Conservation (phyloP, 1,284 basidiomycete genomes). For the Phaffia rhodozyma region DNA sequence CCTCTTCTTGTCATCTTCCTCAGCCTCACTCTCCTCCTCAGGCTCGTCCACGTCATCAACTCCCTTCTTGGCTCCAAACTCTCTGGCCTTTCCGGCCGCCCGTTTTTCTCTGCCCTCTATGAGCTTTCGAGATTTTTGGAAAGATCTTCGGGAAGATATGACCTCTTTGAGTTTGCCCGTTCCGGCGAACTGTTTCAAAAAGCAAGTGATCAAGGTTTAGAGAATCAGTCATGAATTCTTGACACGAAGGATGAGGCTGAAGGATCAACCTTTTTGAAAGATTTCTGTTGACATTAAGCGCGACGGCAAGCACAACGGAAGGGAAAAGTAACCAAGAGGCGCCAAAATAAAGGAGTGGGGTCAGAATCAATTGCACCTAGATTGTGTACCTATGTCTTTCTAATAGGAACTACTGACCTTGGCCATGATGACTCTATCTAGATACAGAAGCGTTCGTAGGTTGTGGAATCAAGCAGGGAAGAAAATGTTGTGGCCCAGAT, state of each 20-base stretch:
- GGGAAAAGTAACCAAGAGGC: neutral
- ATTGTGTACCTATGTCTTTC: no score
- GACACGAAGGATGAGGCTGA: neutral
- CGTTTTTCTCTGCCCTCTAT: slow-evolving; percentile 43
- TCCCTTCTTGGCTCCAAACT: slow-evolving; percentile 34
- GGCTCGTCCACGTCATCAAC: slow-evolving; percentile 39
- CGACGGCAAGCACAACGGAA: neutral
- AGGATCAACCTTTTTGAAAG: slow-evolving; percentile 15
- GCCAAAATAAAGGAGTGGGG: no score
- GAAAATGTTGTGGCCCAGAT: no score
- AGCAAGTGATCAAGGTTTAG: neutral
- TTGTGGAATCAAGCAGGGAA: neutral
- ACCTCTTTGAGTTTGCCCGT: slow-evolving; percentile 76
- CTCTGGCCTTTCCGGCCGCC: slow-evolving; percentile 26
- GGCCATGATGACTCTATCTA: neutral
- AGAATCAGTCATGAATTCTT: neutral
- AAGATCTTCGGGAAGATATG: slow-evolving; percentile 63
- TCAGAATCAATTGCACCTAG: no score
- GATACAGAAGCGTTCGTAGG: neutral
- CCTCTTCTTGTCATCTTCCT: slow-evolving; percentile 36
- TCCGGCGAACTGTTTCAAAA: slow-evolving; percentile 50
- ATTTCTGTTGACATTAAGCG: slow-evolving; percentile 4
- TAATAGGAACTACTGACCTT: neutral
- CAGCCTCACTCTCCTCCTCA: slow-evolving; percentile 27
- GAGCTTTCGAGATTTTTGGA: slow-evolving; percentile 60